These are phyloP conservation scores for Durusdinium trenchii DNA, from an alignment of 73 alveolate genomes.

Conservation along the genomic window DNA sequence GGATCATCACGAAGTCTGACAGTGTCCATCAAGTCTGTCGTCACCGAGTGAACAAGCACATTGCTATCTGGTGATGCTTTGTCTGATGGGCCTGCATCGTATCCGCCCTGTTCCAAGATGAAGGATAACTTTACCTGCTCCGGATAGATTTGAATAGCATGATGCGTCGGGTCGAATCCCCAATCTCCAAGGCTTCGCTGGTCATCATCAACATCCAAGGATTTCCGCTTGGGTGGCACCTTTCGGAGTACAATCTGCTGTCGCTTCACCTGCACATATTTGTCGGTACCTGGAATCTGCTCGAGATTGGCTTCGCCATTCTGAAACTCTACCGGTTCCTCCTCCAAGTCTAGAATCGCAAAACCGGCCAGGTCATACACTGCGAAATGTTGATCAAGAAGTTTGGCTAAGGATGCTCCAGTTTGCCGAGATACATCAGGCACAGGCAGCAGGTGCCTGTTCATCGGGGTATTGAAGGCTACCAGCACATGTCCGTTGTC, in stretches of 20 bases:
- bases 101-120: too few species aligned
- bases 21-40: too few species aligned
- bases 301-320: not conserved
- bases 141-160: not conserved
- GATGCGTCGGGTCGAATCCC: not conserved
- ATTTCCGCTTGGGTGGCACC: not conserved
- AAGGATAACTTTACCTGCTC: not conserved
- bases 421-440: not conserved
- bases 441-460: too few species aligned
- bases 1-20: too few species aligned
- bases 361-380: not conserved
- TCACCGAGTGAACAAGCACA: too few species aligned
- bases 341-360: not conserved
- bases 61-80: too few species aligned
- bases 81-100: too few species aligned
- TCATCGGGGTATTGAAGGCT: too few species aligned
- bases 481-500: too few species aligned
- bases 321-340: not conserved
- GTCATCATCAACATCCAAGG: not conserved
- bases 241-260: not conserved
- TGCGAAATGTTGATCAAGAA: not conserved
- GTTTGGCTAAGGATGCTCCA: not conserved
- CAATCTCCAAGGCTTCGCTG: not conserved
- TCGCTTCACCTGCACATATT: not conserved
- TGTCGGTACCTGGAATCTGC: not conserved